Base-by-base conservation (phyloP, 768 basidiomycete genomes). In the Suillus fuscotomentosus region DNA sequence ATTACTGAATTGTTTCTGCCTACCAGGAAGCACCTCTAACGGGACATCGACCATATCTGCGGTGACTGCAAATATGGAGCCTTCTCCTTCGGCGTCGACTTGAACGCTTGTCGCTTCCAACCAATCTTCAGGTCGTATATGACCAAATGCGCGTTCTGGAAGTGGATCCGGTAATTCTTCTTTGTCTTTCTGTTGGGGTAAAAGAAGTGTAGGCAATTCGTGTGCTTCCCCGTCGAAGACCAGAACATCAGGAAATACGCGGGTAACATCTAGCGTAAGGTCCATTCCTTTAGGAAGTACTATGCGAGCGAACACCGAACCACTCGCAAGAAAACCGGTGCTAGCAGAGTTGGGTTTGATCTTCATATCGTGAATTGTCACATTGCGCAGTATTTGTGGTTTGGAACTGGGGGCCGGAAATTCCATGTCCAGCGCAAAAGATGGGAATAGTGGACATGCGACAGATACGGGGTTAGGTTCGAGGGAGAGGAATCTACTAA, bases 361-460 rank as follows among this genome's bases (percentile, higher is more conserved):
- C 69, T 83, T 85, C 92, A 94, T 94, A 70, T 90, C 82, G 50
- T 81, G 82, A 65, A 94, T 88, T 3, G 89, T 89, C 50, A 94
- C 88, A 67, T 91, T 79, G 14, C 84, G 84, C 15, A 95, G 80
- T 42, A 95, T 77, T 34, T 84, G 79, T 1, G 93, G 92, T 31
- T 80, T 82, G 5, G 87, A 86, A 54, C 80, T 73, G 1, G 89
- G 90, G 1, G 84, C 83, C 3, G 92, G 93, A 69, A 94, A 94
- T 1, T 78, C 73, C 20, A 84, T 78, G 55, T 75, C 65, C 34
- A 82, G 70, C 11, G 86, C 68, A 34, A 88, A 70, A 42, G 73
- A 79, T 0, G 87, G 84, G 61, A 88, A 69, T n/a, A 88, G 73
- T 0, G 86, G 81, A 1, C 84, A 80, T 0, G 84, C 81, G 53